phyloP scores from a whole-genome alignment of 129 eudicot genomes.

The Chrysanthemum lavandulifolium region DNA sequence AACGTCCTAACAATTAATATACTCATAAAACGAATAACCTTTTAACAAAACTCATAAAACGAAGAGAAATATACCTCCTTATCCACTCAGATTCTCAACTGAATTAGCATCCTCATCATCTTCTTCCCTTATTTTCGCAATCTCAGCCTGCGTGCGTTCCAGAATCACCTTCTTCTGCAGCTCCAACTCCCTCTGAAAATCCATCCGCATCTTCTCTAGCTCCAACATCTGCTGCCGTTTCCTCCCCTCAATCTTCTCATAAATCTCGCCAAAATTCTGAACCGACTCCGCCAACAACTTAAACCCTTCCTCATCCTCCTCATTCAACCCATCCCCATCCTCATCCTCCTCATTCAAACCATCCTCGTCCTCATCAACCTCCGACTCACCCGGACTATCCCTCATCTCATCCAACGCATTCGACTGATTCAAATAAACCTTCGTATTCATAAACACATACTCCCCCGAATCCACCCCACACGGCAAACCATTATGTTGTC shows the following conservation, averaged over 20 bases:
- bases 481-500: slow-evolving; percentile 68
- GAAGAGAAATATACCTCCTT: too few relatives aligned
- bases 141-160: slow-evolving; percentile 78
- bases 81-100: slow-evolving; percentile 55
- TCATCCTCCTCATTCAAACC: slow-evolving; percentile 19
- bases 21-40: too few relatives aligned
- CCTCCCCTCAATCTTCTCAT: slow-evolving; percentile 84
- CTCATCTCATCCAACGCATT: slow-evolving; percentile 92
- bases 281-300: slow-evolving; percentile 73
- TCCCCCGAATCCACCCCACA: slow-evolving; percentile 97
- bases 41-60: too few relatives aligned
- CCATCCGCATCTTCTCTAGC: slow-evolving; percentile 83
- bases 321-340: background rate
- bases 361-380: slow-evolving; percentile 25
- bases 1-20: too few relatives aligned
- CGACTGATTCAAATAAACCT: slow-evolving; percentile 68
- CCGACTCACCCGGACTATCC: slow-evolving; percentile 77
- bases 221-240: slow-evolving; percentile 90
- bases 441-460: slow-evolving; percentile 84
- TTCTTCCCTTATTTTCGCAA: slow-evolving; percentile 61
- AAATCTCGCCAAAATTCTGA: slow-evolving; percentile 75
- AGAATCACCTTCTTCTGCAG: slow-evolving; percentile 83
- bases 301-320: slow-evolving; percentile 33
- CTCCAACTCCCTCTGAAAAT: slow-evolving; percentile 83
- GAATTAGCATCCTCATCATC: slow-evolving; percentile 16